phyloP scores from a whole-genome alignment of 768 basidiomycete genomes.

The Krasilnikovozyma curviuscula region DNA sequence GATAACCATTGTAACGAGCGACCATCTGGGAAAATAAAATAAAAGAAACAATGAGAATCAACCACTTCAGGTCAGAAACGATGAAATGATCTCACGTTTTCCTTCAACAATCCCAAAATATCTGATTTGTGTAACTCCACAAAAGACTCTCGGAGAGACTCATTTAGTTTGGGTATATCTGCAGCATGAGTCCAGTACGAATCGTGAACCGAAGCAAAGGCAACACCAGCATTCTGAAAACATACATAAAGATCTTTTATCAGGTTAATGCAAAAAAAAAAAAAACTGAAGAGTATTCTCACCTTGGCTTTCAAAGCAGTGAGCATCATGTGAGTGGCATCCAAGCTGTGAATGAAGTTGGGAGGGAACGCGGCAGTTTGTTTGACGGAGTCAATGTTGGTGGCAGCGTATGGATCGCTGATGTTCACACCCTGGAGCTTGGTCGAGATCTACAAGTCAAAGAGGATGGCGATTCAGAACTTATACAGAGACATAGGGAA shows the following conservation, averaged over 20 bases:
- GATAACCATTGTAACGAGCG: too few species aligned
- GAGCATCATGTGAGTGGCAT: slow-evolving; percentile 97
- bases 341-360: slow-evolving; percentile 92
- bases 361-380: slow-evolving; percentile 96
- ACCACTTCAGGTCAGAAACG: too few species aligned
- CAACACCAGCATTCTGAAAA: slow-evolving; percentile 44
- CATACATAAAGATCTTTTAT: too few species aligned
- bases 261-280: background rate
- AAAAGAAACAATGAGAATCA: too few species aligned
- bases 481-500: background rate
- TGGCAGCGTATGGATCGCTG: slow-evolving; percentile 57
- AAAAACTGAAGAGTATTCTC: slow-evolving; percentile 2
- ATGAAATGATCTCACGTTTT: slow-evolving; percentile 39
- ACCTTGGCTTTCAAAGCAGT: slow-evolving; percentile 74
- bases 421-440: slow-evolving; percentile 70
- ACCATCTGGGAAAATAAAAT: too few species aligned
- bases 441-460: slow-evolving; percentile 26
- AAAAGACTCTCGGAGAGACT: slow-evolving; percentile 77
- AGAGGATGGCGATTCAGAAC: background rate
- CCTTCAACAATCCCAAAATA: slow-evolving; percentile 48
- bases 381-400: slow-evolving; percentile 65
- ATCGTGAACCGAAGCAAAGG: slow-evolving; percentile 92
- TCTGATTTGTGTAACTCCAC: slow-evolving; percentile 77
- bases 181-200: slow-evolving; percentile 97
- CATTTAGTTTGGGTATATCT: slow-evolving; percentile 70